These are phyloP conservation scores for Metarhizium anisopliae DNA, from an alignment of 2,329 filamentous ascomycete genomes.

Conservation along the genomic window DNA sequence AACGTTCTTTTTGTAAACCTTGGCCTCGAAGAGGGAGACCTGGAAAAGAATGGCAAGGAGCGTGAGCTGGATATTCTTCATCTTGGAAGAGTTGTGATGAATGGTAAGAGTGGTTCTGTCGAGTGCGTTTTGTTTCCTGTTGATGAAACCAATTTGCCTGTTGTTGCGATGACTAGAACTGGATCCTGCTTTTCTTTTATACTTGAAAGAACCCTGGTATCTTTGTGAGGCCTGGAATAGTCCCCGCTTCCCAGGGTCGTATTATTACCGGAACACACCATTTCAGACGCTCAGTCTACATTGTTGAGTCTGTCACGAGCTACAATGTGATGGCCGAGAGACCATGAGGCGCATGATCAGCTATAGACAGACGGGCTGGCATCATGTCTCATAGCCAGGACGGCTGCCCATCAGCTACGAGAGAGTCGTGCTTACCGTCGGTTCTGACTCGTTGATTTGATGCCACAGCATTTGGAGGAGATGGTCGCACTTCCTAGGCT, in stretches of 20 bases:
- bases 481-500: background rate
- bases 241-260: no score
- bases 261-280: no score
- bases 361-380: background rate
- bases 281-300: background rate
- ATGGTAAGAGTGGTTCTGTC: background rate
- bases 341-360: background rate
- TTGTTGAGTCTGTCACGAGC: background rate
- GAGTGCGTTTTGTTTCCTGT: no score
- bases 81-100: background rate
- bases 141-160: no score
- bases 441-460: background rate
- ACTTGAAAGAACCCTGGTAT: no score
- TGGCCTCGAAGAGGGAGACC: constrained; percentile 5
- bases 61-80: background rate
- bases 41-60: constrained; percentile 3
- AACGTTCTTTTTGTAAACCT: constrained; percentile 7
- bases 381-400: background rate
- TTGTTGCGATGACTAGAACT: no score
- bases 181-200: no score
- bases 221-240: no score
- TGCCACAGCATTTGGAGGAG: background rate
- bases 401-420: background rate
- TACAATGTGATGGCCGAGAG: background rate
- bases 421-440: background rate